Evolutionary conservation across 2,329 filamentous ascomycete genomes (phyloP).

Genomic region (Diplodia mutila): DNA sequence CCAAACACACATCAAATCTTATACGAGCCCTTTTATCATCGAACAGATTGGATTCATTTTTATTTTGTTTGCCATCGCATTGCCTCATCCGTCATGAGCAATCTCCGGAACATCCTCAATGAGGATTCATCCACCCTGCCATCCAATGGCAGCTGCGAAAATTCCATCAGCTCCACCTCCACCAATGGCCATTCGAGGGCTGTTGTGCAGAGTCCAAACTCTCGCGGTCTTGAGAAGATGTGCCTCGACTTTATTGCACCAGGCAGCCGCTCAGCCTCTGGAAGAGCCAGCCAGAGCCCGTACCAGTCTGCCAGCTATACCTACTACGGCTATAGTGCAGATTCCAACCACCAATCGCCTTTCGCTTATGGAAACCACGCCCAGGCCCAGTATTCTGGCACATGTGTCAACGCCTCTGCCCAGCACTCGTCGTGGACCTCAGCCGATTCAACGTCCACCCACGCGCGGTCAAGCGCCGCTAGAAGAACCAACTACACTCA

Average conservation of each 20-base stretch:
- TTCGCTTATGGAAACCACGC: neutral
- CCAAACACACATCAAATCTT: neutral
- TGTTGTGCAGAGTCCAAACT: neutral
- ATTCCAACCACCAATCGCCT: neutral
- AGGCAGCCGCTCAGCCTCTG: too few species aligned
- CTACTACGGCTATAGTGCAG: slow-evolving; percentile 6
- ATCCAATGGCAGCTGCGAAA: slow-evolving; percentile 5
- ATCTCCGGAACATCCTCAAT: too few species aligned
- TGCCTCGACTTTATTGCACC: slow-evolving; percentile 21
- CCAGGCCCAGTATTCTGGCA: neutral
- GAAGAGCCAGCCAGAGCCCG: neutral
- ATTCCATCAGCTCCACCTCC: neutral
- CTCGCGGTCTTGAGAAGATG: slow-evolving; percentile 19
- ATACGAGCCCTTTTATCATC: neutral
- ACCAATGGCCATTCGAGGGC: neutral
- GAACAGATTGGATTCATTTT: neutral
- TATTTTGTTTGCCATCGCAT: neutral
- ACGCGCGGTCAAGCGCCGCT: slow-evolving; percentile 1
- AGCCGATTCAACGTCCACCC: neutral
- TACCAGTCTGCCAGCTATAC: slow-evolving; percentile 1
- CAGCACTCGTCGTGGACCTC: slow-evolving; percentile 16
- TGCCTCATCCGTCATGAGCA: slow-evolving; percentile 10
- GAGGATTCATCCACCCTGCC: neutral
- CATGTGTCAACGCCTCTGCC: neutral
- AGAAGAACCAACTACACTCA: slow-evolving; percentile 2